Evolutionary conservation across 352 stramenopile genomes (phyloP), one percentile per base, ranked within the genome.

Genomic region (Aphanomyces euteiches): DNA sequence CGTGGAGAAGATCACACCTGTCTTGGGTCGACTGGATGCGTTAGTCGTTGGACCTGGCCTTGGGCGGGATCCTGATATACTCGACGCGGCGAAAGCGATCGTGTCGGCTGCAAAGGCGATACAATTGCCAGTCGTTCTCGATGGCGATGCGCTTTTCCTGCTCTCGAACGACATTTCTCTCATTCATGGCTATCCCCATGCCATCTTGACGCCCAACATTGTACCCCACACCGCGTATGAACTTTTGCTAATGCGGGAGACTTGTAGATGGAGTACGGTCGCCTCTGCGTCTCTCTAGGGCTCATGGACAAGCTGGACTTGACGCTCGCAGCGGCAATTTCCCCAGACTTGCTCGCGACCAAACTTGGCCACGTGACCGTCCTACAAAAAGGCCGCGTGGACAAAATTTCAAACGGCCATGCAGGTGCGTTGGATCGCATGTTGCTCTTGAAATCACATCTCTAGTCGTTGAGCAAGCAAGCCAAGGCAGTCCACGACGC

Each of bases 171-270:
- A 93, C 34, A 80, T 82, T 0, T 75, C 84, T 7, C 73, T 89
- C 17, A 76, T 92, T 50, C 79, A 74, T 15, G 90, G 81, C 5
- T 87, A 95, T 56, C 73, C 66, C 37, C 80, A 86, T 6, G 87
- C 90, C 21, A 84, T 98, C 17, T 79, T 99, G 57, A 99, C 96
- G 12, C 97, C 97, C 1, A 99, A 99, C 70, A 84, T 78, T 43
- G 82, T 89, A 72, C 54, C 78, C 66, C 72, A 17, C 43, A 73
- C 1, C 17, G 28, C 28, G 28, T 28, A 28, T 28, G 69, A n/a
- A 12, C 5, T 6, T 3, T n/a, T 50, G 10, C 10, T 50, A n/a
- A n/a, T 50, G 36, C n/a, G 41, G 21, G 13, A 10, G 7, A 50
- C n/a, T 36, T 7, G 17, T 69, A 95, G 87, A 93, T 95, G 84